These are phyloP conservation scores for Stropharia rugosoannulata DNA, from an alignment of 768 basidiomycete species.

Conservation along the genomic window DNA sequence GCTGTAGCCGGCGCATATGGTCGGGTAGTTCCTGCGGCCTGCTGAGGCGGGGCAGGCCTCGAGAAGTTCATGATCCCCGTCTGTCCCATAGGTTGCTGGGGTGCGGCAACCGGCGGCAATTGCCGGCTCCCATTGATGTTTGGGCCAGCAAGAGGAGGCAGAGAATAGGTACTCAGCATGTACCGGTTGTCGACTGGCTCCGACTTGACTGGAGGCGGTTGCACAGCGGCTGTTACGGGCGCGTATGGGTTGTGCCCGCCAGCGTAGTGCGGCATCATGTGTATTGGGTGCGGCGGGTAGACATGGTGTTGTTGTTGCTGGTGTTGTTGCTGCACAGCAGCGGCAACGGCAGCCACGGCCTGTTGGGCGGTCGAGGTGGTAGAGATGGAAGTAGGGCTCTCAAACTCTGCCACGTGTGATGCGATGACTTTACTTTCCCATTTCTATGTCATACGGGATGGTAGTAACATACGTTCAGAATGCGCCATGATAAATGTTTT, in stretches of 20 bases:
- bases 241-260: conserved; percentile 52
- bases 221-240: conserved; percentile 36
- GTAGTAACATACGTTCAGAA: conserved; percentile 19
- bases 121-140: conserved; percentile 51
- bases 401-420: conserved; percentile 95
- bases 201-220: conserved; percentile 57
- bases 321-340: conserved; percentile 23
- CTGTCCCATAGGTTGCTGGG: conserved; percentile 54
- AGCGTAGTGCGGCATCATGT: conserved; percentile 60
- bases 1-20: conserved; percentile 23
- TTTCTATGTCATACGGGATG: conserved; percentile 54
- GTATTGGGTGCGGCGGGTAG: conserved; percentile 63
- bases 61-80: conserved; percentile 59
- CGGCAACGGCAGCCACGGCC: conserved; percentile 10
- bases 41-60: conserved; percentile 29
- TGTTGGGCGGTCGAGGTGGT: conserved; percentile 27
- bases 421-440: conserved; percentile 95
- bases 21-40: conserved; percentile 22
- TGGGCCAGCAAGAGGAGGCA: conserved; percentile 68
- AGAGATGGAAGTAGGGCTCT: conserved; percentile 42
- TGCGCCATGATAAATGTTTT: conserved; percentile 13
- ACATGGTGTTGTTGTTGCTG: conserved; percentile 47
- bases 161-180: conserved; percentile 55
- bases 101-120: conserved; percentile 40
- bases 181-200: conserved; percentile 74